Evolutionary conservation across 73 alveolate genomes (phyloP), one percentile per base, ranked within the genome.

Genomic region (Symbiodinium natans): DNA sequence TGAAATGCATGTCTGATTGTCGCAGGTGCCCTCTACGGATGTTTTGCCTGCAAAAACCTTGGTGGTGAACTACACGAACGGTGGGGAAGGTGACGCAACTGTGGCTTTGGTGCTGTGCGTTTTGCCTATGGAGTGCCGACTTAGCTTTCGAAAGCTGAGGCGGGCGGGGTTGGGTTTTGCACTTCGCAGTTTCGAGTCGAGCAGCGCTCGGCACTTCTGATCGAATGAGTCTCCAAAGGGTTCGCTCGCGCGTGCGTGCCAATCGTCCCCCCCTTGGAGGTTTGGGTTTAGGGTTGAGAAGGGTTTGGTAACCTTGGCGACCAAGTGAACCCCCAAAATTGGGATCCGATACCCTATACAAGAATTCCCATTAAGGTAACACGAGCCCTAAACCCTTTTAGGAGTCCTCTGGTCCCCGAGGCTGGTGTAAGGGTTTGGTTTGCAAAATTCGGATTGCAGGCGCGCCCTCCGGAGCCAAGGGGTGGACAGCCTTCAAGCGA

Each of bases 81-180:
- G 85, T 31, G 82, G 56, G 43, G 95, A 88, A 41, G 41, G 38
- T 13, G 71, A 2, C 23, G 71, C 95, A 17, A 23, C 54, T 21
- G 71, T 29, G 36, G 36, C 83, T 15, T 56, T 82, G 31, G 95
- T 88, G 52, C 86, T 88, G 48, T 80, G 71, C 59, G 95, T 88
- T 83, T 71, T 88, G 23, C 54, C 46, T 71, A 54, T 63, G 33
- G 95, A 88, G 85, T 83, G 86, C 27, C 95, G 95, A 34, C 86
- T 88, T 43, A 88, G 95, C 95, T 27, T 88, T 15, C 95, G 86
- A 29, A 88, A 88, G n/a, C 34, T 88, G 86, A 88, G 71, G 95
- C 40, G 33, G 21, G 95, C 39, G 71, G 4, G 33, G 80, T 40
- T 11, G 48, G 83, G 29, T 41, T 29, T 8, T 29, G 38, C 8